Base-by-base conservation (phyloP, 441 rosid species). In the Populus tomentosa region DNA sequence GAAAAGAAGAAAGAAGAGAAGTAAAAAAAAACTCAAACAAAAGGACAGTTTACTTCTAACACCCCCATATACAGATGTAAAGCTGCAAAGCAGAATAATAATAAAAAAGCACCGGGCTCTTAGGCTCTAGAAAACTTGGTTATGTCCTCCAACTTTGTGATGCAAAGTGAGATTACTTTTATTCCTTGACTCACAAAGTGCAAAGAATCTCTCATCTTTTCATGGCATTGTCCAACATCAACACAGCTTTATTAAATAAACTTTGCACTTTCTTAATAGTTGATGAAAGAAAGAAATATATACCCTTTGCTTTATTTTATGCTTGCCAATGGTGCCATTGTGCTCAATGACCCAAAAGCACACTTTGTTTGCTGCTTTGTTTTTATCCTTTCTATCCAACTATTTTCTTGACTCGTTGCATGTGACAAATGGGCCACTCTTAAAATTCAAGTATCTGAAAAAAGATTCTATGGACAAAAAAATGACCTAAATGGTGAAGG, bases 361-460 rank as follows among this genome's bases (percentile, higher is more conserved):
- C 77, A 71, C 81, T 65, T 65, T 66, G 56, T 71, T 23, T 0
- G 28, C 53, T n/a, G 24, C 10, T 65, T 11, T 65, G 72, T 71
- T 59, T 26, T 70, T 70, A 20, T 79, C 23, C 66, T 63, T 9
- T 75, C 26, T 32, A 13, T 16, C 62, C 23, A 23, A 36, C 67
- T 38, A 59, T 70, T 26, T 64, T 66, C 50, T 46, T 75, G 72
- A 71, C 77, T 62, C 73, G 24, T 26, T 56, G 80, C 83, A 82
- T 79, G 83, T 82, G 86, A 75, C 64, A 30, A 2, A 8, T 79
- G 81, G 73, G 70, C 66, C 80, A 72, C 83, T 40, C 56, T 76
- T 8, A 28, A 80, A 59, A n/a, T 20, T 59, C 63, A 7, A 59
- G 63, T 20, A n/a, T n/a, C 23, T 5, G 59, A 18, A 53, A 53